Base-by-base conservation (phyloP, 192 early-diverging fungal genomes). In the Helicostylum pulchrum region DNA sequence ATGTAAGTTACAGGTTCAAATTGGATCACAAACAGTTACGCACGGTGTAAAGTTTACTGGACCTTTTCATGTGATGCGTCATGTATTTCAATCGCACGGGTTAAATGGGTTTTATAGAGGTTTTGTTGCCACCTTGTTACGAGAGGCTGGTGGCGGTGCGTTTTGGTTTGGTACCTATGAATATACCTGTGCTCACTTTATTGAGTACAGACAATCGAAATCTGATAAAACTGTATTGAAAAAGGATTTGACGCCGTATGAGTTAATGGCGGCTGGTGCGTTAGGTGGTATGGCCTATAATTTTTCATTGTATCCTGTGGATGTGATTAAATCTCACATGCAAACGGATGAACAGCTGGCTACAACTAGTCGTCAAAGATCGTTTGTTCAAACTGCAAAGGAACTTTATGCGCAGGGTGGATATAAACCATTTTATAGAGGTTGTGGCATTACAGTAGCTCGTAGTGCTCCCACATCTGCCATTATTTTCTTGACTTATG, bases 91-190 rank as follows among this genome's bases (percentile, higher is more conserved):
- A 55, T 70, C 71, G 42, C 62, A 85, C 53, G 83, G 84, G 7
- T 49, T 83, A 9, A 53, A 51, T 4, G 93, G 92, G 2, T 84
- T 93, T 50, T 95, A 94, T 62, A 82, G 82, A 15, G 93, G 93
- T 2, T 89, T 88, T 68, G 56, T 89, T 15, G 89, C 86, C 4
- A 99, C 96, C 0, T 80, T 97, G 44, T 75, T 96, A 30, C 84
- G 96, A 39, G 97, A 99, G 72, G 78, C 87, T 4, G 82, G 89
- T 36, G 97, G 96, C 23, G 92, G 94, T n/a, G 94, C 86, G 4
- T 90, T 89, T 23, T 99, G 97, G 97, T 99, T 99, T 66, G 96
- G 97, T 64, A 81, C 88, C 0, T 99, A 99, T 62, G 97, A 99
- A 76, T 70, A 87, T 32, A 77, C 85, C 0, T 85, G 88, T 59